Conservation (phyloP, 73 alveolate species). For the Tetrahymena malaccensis region DNA sequence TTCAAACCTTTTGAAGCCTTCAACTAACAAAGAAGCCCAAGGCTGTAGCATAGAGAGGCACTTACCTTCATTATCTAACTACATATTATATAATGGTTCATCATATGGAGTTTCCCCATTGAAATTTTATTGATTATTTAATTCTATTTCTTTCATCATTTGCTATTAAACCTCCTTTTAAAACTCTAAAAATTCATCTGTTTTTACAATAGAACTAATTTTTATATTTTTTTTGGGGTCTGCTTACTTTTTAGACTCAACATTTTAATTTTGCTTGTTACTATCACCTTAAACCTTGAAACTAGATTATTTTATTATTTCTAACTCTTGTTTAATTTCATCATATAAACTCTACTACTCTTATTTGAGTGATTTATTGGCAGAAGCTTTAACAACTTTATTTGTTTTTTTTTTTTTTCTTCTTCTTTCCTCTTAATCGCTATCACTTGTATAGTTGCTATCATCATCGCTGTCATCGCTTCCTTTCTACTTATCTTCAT, state of each 20-base stretch:
- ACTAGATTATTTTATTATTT: neutral
- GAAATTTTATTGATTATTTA: neutral
- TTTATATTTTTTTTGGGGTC: neutral
- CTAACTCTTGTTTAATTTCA: neutral
- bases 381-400: neutral
- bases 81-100: neutral
- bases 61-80: conserved; percentile 43
- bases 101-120: neutral
- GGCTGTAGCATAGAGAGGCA: conserved; percentile 73
- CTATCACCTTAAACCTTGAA: neutral
- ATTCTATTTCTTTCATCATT: neutral
- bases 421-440: neutral
- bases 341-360: neutral
- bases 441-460: neutral
- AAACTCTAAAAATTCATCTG: neutral
- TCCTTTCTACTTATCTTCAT: neutral
- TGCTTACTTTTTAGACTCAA: neutral
- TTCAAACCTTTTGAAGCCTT: conserved; percentile 69
- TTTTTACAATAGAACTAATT: neutral
- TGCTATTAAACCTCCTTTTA: neutral
- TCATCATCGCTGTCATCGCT: neutral
- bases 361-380: neutral
- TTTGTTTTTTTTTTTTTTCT: neutral
- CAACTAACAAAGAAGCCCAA: conserved; percentile 63
- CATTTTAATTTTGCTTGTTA: neutral